These are phyloP conservation scores for Candida rishiriensis DNA, from an alignment of 805 yeast genomes.

Conservation along the genomic window DNA sequence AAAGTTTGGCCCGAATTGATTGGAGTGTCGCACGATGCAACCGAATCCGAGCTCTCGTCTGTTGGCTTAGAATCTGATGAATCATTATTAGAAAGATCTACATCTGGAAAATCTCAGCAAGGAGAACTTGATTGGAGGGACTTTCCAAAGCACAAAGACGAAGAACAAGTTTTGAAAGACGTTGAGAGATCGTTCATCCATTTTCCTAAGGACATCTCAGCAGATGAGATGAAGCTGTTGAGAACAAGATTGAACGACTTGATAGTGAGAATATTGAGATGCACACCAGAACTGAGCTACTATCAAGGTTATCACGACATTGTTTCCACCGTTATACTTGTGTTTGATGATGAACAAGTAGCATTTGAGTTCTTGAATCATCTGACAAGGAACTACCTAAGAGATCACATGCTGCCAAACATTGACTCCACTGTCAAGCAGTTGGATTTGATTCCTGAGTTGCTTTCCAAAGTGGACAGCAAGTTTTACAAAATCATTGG, in stretches of 20 bases:
- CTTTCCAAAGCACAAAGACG: constrained; percentile 58
- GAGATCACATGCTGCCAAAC: constrained; percentile 82
- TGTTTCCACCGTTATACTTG: constrained; percentile 59
- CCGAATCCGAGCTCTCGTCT: constrained; percentile 3
- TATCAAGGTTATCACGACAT: constrained; percentile 95
- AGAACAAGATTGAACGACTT: constrained; percentile 38
- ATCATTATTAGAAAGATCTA: too few species aligned
- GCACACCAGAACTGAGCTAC: constrained; percentile 60
- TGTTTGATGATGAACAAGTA: constrained; percentile 37
- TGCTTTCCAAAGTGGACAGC: constrained; percentile 48
- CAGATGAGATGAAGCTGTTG: constrained; percentile 26
- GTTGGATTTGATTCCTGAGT: constrained; percentile 58
- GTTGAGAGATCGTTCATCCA: constrained; percentile 63
- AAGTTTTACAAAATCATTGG: constrained; percentile 38
- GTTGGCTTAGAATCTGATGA: constrained; percentile 3
- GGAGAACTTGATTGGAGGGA: constrained; percentile 14
- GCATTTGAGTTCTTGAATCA: constrained; percentile 44
- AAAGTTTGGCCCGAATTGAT: constrained; percentile 51
- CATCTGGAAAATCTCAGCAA: not conserved
- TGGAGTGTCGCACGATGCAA: constrained; percentile 23
- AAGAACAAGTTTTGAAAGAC: constrained; percentile 75
- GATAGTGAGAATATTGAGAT: constrained; percentile 52
- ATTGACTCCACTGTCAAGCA: constrained; percentile 65
- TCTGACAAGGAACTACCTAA: constrained; percentile 55
- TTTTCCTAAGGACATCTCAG: constrained; percentile 26